Evolutionary conservation across 106 monocot genomes (phyloP).

Genomic region (Dioscorea dumetorum): DNA sequence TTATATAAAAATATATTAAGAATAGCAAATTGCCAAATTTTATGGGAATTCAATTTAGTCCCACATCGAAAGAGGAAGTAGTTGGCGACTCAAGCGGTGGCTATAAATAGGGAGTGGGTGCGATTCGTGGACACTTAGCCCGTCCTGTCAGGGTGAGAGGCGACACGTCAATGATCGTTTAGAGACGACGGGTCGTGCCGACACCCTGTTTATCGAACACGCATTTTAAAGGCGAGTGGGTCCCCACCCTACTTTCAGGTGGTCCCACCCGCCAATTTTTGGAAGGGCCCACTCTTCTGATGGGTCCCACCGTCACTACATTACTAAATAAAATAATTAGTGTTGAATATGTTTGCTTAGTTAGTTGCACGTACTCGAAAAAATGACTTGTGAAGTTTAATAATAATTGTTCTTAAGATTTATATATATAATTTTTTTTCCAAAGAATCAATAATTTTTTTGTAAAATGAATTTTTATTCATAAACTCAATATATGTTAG

Average conservation of each 20-base stretch:
- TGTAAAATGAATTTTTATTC: no score
- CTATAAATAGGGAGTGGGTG: background rate
- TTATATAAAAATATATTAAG: no score
- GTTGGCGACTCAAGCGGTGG: background rate
- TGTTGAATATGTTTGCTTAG: no score
- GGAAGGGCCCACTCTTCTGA: constrained; percentile 28
- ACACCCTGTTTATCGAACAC: constrained; percentile 61
- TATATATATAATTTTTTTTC: no score
- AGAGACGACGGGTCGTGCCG: constrained; percentile 86
- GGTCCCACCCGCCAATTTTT: constrained; percentile 75
- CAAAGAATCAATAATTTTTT: no score
- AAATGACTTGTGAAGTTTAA: no score
- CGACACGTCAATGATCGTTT: constrained; percentile 80
- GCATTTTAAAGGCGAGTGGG: constrained; percentile 33
- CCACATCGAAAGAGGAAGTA: constrained; percentile 11
- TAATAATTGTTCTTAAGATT: no score
- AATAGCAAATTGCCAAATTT: no score
- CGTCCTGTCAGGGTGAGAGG: constrained; percentile 75
- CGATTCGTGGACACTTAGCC: background rate
- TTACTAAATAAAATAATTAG: no score
- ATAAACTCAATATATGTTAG: no score
- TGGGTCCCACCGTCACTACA: constrained; percentile 10
- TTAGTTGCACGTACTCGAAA: no score
- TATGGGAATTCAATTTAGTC: constrained; percentile 17
- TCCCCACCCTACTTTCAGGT: constrained; percentile 31